Evolutionary conservation across 495 filamentous ascomycete genomes (phyloP), one percentile per base, ranked within the genome.

Genomic region (Daldinia childiae): DNA sequence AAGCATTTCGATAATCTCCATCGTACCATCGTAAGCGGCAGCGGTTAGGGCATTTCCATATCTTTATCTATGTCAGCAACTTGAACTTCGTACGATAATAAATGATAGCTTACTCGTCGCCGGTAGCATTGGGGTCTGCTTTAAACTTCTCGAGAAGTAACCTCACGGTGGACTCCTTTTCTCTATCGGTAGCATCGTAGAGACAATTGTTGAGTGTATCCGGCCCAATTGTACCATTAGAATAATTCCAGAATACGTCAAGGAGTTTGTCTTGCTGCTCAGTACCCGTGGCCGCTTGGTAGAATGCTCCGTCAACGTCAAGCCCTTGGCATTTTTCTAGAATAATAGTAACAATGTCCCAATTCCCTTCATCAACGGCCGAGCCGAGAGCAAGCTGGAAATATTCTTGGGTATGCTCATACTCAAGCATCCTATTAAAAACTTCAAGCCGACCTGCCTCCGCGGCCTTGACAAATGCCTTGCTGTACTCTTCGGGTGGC

Each of bases 11-110:
- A 78, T 59, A 30, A 78, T 78, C 38, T 73, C 39, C 39, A 76
- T 72, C 11, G 70, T 77, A 15, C 73, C 75, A 34, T 77, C 75
- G 17, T 77, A 76, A 6, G 75, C 62, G 21, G 75, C 68, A 56
- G 76, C 76, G 12, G 76, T 78, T 19, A 78, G 29, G 6, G 76
- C 76, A 56, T 78, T 78, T 21, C 76, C 76, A 7, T 76, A 78
- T 58, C 74, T 78, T 63, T 12, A 6, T 41, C 14, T 39, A 2
- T 15, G 68, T 77, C 26, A 77, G 75, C 52, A 52, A 15, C 19
- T 6, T 45, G 7, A 0, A 29, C 3, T 11, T 38, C 3, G n/a
- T 52, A 24, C 4, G 14, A 1, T 39, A 6, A 21, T 61, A 2
- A 8, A n/a, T 14, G 24, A 12, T 54, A 1, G 69, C 75, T 72